These are phyloP conservation scores for Mucor mucedo DNA, from an alignment of 371 early-diverging fungal species.

Conservation along the genomic window DNA sequence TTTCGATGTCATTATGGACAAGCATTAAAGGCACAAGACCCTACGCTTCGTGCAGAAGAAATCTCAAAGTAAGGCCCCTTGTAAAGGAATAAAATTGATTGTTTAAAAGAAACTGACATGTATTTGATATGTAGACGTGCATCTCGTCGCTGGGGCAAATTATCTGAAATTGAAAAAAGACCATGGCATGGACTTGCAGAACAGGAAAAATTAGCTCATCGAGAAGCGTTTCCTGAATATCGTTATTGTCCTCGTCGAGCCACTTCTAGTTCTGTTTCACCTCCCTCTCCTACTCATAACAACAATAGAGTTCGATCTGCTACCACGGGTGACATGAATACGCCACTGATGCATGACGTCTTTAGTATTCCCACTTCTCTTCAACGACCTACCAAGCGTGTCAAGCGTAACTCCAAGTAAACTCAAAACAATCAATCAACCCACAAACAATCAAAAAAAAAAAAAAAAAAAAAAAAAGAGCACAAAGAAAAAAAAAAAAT, in stretches of 20 bases:
- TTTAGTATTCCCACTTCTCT: constrained; percentile 3
- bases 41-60: constrained; percentile 44
- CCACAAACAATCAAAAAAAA: constrained; percentile 1
- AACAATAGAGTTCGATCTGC: constrained; percentile 20
- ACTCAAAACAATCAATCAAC: neutral
- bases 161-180: constrained; percentile 53
- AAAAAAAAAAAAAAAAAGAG: neutral
- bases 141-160: constrained; percentile 49
- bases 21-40: constrained; percentile 42
- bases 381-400: constrained; percentile 16
- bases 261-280: constrained; percentile 23
- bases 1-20: constrained; percentile 47
- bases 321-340: constrained; percentile 10
- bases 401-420: constrained; percentile 20
- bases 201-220: constrained; percentile 52
- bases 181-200: constrained; percentile 58
- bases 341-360: constrained; percentile 23
- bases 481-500: neutral
- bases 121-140: constrained; percentile 35
- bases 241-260: constrained; percentile 52
- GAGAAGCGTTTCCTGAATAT: constrained; percentile 58
- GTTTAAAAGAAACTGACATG: neutral
- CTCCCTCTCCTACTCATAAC: constrained; percentile 21
- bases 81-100: too few relatives aligned
- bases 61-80: constrained; percentile 41